phyloP scores from a whole-genome alignment of 2,329 filamentous ascomycete genomes.

The Ophiostoma sp. region DNA sequence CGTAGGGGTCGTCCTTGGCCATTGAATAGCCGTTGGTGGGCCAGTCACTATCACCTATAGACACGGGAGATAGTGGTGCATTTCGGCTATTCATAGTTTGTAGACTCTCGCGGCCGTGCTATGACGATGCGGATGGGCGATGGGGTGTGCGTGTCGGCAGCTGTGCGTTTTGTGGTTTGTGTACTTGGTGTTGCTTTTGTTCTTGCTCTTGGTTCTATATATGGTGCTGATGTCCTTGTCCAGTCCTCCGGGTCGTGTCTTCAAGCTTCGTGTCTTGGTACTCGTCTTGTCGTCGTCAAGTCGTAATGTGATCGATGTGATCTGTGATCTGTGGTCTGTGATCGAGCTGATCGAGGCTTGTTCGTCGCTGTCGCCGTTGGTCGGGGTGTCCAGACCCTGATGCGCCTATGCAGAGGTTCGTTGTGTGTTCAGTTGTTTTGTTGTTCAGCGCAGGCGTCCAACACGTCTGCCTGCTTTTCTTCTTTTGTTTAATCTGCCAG shows the following conservation, averaged over 20 bases:
- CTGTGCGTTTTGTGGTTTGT: not conserved
- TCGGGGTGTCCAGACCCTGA: conserved; percentile 10
- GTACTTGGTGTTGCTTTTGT: not conserved
- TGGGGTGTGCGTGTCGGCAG: not conserved
- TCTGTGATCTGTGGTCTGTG: not conserved
- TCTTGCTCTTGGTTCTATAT: not conserved
- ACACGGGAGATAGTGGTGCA: conserved; percentile 75
- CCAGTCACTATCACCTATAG: conserved; percentile 79
- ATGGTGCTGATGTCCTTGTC: not conserved
- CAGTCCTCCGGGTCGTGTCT: no score
- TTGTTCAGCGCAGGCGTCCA: no score
- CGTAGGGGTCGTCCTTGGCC: conserved; percentile 49
- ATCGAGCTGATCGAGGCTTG: not conserved
- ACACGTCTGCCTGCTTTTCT: no score
- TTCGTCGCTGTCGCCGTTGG: not conserved
- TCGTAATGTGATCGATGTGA: conserved; percentile 1
- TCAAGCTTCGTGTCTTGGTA: not conserved
- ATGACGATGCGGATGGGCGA: not conserved
- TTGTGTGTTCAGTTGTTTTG: not conserved
- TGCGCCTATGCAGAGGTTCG: not conserved
- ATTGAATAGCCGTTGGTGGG: conserved; percentile 58
- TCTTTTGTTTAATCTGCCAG: no score
- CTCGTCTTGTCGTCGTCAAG: conserved; percentile 3
- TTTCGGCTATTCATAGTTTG: conserved; percentile 64
- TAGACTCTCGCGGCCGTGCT: conserved; percentile 12